Conservation (phyloP, 2,329 filamentous ascomycete species). For the Neofusicoccum cordaticola region DNA sequence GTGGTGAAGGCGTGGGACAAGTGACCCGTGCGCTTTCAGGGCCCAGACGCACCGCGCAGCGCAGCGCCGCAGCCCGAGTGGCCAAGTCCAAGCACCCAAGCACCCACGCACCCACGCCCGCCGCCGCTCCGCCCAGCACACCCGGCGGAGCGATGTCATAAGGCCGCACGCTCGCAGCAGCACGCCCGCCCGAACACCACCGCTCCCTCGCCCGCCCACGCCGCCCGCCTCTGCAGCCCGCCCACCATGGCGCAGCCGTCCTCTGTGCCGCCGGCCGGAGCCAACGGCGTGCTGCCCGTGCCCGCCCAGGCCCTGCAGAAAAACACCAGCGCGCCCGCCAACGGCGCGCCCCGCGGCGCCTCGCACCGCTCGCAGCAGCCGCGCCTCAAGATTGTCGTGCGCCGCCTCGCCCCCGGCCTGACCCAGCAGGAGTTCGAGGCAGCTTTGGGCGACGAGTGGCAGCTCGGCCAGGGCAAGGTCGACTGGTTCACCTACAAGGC, state of each 20-base stretch:
- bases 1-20: slow-evolving; percentile 9
- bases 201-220: not conserved
- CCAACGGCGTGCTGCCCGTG: slow-evolving; percentile 40
- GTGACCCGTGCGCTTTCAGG: slow-evolving; percentile 4
- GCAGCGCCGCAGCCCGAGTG: not conserved
- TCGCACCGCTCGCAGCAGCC: slow-evolving; percentile 50
- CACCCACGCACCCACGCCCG: too few relatives aligned
- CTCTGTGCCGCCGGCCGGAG: slow-evolving; percentile 20
- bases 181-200: not conserved
- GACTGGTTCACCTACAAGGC: slow-evolving; percentile 76
- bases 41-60: not conserved
- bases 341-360: slow-evolving; percentile 26
- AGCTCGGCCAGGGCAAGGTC: slow-evolving; percentile 71
- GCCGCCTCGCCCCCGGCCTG: slow-evolving; percentile 81
- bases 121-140: not conserved
- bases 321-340: slow-evolving; percentile 30
- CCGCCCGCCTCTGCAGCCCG: not conserved
- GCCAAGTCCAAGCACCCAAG: not conserved
- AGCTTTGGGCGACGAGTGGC: slow-evolving; percentile 78
- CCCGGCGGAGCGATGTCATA: not conserved
- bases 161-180: not conserved
- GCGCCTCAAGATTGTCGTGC: slow-evolving; percentile 79
- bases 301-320: slow-evolving; percentile 33
- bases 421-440: slow-evolving; percentile 73
- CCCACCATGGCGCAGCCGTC: slow-evolving; percentile 18